These are phyloP conservation scores for Penicillium bialowiezense DNA, from an alignment of 495 filamentous ascomycete species.

Conservation along the genomic window DNA sequence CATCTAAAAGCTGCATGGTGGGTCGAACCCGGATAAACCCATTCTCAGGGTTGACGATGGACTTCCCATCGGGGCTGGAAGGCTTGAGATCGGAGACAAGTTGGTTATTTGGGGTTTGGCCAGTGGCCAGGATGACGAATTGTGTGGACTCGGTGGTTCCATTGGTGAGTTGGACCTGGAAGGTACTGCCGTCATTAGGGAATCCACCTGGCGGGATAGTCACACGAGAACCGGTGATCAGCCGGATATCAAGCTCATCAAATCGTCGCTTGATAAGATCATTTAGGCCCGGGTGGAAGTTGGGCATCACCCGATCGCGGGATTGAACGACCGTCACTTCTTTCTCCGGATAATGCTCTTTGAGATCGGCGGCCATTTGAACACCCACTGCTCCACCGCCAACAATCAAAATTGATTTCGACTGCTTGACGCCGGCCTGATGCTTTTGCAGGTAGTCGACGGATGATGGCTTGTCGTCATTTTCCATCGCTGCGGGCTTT, in stretches of 20 bases:
- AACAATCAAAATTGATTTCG: constrained; percentile 51
- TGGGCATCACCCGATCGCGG: constrained; percentile 47
- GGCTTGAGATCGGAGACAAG: constrained; percentile 43
- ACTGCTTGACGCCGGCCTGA: constrained; percentile 30
- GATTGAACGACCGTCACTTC: constrained; percentile 58
- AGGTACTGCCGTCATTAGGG: constrained; percentile 24
- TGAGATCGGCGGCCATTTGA: constrained; percentile 59
- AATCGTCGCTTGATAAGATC: constrained; percentile 42
- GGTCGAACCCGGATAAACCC: constrained; percentile 51
- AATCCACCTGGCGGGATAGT: constrained; percentile 30
- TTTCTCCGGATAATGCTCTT: constrained; percentile 56
- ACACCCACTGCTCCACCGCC: constrained; percentile 63
- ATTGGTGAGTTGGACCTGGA: constrained; percentile 33
- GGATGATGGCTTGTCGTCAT: constrained; percentile 44
- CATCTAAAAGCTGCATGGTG: constrained; percentile 55
- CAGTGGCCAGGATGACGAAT: constrained; percentile 52
- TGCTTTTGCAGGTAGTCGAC: constrained; percentile 39
- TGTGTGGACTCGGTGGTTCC: constrained; percentile 31
- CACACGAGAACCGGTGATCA: constrained; percentile 37
- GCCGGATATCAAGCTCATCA: constrained; percentile 35
- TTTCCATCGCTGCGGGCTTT: constrained; percentile 43
- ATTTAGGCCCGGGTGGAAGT: constrained; percentile 49
- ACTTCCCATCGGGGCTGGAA: constrained; percentile 13
- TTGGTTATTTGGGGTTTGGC: constrained; percentile 55
- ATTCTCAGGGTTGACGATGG: constrained; percentile 47